Base-by-base conservation (phyloP, 495 filamentous ascomycete genomes). In the Xylaria longipes region DNA sequence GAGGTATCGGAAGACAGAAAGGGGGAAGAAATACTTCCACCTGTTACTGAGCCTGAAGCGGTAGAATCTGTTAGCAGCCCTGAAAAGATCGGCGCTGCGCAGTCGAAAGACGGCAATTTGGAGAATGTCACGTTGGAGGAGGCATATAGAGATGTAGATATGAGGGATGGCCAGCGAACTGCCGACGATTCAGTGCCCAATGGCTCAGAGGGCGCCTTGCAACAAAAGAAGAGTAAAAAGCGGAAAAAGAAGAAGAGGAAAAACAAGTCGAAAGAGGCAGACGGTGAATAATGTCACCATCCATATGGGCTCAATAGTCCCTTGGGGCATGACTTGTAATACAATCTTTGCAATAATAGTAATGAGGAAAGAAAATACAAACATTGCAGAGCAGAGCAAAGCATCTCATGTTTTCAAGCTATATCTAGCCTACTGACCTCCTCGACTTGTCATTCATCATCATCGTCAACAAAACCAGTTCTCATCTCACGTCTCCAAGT, bases 181-280 rank as follows among this genome's bases (percentile, higher is more conserved):
- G 20, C 60, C 9, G 68, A 62, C 20, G 64, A 37, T 25, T 17
- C 35, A 6, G 31, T 31, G 31, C 45, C 37, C 56, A 68, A 45
- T 66, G 62, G 39, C 56, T 41, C 52, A 67, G 71, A 58, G 41
- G 56, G 70, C 35, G 37, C 52, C 56, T 80, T 80, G 29, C 82
- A 87, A 60, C 81, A 84, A 70, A 81, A 79, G n/a, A 84, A 84
- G 73, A 87, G 87, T 75, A 87, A 82, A 63, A 88, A 84, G 77
- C 87, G 86, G 78, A 88, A 82, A 73, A 84, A 82, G 75, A 76
- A 80, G 70, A 80, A 77, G 62, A 60, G 11, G 31, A 60, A 60
- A 37, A 60, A 60, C 33, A 60, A 60, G 25, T 72, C 63, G 22
- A 74, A 78, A 69, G 45, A 46, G 33, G 58, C 46, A 75, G 58